Evolutionary conservation across 495 filamentous ascomycete species (phyloP), one percentile per base, ranked within the genome.

Genomic region (Viridothelium virens): DNA sequence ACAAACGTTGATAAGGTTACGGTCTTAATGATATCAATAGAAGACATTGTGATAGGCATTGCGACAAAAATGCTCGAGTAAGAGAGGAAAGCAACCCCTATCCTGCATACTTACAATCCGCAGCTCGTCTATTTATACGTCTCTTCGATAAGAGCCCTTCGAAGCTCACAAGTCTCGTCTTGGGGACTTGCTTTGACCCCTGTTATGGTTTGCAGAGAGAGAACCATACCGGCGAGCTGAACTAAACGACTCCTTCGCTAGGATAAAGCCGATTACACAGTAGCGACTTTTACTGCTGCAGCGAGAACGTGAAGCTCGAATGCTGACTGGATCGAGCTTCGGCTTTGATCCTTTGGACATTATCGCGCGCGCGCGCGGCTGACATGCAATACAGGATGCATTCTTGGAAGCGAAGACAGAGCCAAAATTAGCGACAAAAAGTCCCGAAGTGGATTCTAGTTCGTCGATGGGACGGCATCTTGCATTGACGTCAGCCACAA

Each of bases 391-490:
- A 59, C 53, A 59, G 33, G 25, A 36, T 59, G 53, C 53, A 59
- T 59, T 25, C 53, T 59, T 36, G 53, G 31, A 59, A 36, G 53
- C 31, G 31, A 11, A 59, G 53, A 59, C 4, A 31, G 31, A n/a
- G 53, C 53, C 53, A 59, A 59, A 59, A 34, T 59, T 59, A 59
- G 53, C 14, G 53, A 34, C 53, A 59, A 18, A 14, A 38, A 59
- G 31, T 7, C 53, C 53, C 2, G 36, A 59, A 59, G 53, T 59
- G 31, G 53, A 36, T 59, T 33, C 5, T 59, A 10, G 53, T 59
- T 59, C 7, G 9, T 18, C 7, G 31, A 59, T 11, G 53, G 31
- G 31, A 59, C 53, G 31, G 5, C 18, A 59, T 59, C 25, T 59
- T 14, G 53, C 12, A 14, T 18, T 5, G 53, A 34, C 5, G 18